Base-by-base conservation (phyloP, 2,329 filamentous ascomycete genomes). In the Fusarium cicatricum region DNA sequence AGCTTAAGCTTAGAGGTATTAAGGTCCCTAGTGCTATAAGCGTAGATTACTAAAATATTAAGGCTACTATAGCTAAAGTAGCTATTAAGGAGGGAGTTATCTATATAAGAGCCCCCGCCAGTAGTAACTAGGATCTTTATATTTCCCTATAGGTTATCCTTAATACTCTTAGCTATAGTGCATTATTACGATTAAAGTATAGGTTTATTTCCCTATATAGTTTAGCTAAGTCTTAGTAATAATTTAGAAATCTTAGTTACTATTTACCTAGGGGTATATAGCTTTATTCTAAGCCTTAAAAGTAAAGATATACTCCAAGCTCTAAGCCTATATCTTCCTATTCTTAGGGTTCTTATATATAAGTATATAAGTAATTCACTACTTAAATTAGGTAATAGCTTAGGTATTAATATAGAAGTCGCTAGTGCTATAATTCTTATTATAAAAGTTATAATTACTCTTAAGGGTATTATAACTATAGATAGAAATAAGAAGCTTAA, bases 271-370 rank as follows among this genome's bases (percentile, higher is more conserved):
- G 1, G 45, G 45, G 11, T 67, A 56, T 60, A 68, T 62, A 4
- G 58, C 65, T 28, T 67, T 56, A 6, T 66, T 68, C 11, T 67
- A 61, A 5, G 63, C 61, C 29, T 67, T 56, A 16, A 68, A 67
- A 3, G 58, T 61, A 45, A 65, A 68, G 7, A 65, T 68, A 6
- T 68, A 66, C 29, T 66, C 61, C 1, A 57, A 58, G 41, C 57
- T 66, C 36, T 64, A 32, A 1, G 31, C 29, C 64, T 55, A 68
- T 0, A 50, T 37, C 29, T 62, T 65, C 7, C 54, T 50, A n/a
- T 50, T 67, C 11, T 55, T 36, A 3, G 28, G 39, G 12, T 58
- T 31, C 9, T 39, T 21, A 11, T 60, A 45, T 0, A 37, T 15
- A 16, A 48, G 23, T 4, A 45, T 29, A 11, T 58, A 41, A 2